Conservation (phyloP, 306 rosid genomes). For the Rubus idaeus region DNA sequence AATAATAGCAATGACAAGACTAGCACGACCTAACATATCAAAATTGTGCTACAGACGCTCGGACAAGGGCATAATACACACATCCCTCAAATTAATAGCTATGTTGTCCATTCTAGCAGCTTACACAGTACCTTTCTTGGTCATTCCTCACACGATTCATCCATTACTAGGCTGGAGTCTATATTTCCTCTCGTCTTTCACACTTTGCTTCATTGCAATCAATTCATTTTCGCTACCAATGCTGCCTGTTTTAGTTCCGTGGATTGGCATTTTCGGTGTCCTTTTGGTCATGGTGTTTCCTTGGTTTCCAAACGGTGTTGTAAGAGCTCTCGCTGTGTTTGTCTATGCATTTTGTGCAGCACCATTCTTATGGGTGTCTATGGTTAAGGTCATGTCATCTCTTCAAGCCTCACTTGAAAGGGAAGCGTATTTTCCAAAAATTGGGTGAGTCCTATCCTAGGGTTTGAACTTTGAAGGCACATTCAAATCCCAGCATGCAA, state of each 20-base stretch:
- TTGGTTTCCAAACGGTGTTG: conserved; percentile 68
- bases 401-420: conserved; percentile 70
- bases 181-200: conserved; percentile 60
- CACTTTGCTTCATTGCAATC: conserved; percentile 52
- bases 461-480: conserved; percentile 46
- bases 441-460: conserved; percentile 55
- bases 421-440: conserved; percentile 63
- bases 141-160: conserved; percentile 77
- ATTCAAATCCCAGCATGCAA: not conserved
- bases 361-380: conserved; percentile 62
- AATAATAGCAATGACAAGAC: conserved; percentile 59
- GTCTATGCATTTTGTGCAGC: conserved; percentile 68
- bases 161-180: conserved; percentile 82
- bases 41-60: conserved; percentile 71
- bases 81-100: conserved; percentile 52
- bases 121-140: conserved; percentile 58
- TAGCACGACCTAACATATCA: conserved; percentile 67
- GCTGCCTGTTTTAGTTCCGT: conserved; percentile 57
- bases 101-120: conserved; percentile 72
- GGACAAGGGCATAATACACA: conserved; percentile 59
- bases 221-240: conserved; percentile 63
- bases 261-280: conserved; percentile 56
- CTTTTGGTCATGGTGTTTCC: conserved; percentile 80
- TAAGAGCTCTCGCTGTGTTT: conserved; percentile 68
- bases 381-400: conserved; percentile 45